Evolutionary conservation across 306 rosid species (phyloP).

Genomic region (Vigna mungo): DNA sequence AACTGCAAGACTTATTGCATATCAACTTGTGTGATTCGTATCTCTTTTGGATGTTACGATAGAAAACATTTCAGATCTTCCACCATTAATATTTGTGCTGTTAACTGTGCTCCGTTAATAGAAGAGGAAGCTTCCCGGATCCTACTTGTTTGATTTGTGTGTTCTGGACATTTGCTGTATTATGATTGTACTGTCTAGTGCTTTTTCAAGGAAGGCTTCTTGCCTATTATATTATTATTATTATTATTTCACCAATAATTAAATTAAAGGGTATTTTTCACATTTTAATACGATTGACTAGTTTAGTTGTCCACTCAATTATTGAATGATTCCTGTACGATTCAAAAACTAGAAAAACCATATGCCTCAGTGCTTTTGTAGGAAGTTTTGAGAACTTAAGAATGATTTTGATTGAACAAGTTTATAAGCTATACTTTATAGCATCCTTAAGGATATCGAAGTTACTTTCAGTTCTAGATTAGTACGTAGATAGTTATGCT

Average conservation of each 20-base stretch:
- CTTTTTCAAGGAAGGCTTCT: background rate
- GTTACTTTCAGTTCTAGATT: background rate
- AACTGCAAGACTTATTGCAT: background rate
- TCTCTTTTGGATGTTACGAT: background rate
- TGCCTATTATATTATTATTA: background rate
- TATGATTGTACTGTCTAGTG: background rate
- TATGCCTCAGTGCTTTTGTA: background rate
- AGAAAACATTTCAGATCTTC: background rate
- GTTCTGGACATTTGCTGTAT: background rate
- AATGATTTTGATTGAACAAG: background rate
- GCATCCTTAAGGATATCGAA: background rate
- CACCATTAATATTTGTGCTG: background rate
- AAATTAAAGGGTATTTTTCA: background rate
- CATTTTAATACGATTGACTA: constrained; percentile 6
- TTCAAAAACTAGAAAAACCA: background rate
- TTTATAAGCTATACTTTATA: background rate
- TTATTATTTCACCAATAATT: background rate
- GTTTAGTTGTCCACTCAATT: background rate
- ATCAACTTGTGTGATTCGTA: background rate
- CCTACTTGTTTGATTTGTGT: background rate
- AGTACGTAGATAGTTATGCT: background rate
- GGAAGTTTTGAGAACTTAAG: background rate
- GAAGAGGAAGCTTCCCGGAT: background rate
- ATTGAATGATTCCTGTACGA: background rate
- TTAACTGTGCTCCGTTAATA: background rate